Evolutionary conservation across 305 asterid genomes (phyloP), one percentile per base, ranked within the genome.

Genomic region (Fraxinus dipetala): DNA sequence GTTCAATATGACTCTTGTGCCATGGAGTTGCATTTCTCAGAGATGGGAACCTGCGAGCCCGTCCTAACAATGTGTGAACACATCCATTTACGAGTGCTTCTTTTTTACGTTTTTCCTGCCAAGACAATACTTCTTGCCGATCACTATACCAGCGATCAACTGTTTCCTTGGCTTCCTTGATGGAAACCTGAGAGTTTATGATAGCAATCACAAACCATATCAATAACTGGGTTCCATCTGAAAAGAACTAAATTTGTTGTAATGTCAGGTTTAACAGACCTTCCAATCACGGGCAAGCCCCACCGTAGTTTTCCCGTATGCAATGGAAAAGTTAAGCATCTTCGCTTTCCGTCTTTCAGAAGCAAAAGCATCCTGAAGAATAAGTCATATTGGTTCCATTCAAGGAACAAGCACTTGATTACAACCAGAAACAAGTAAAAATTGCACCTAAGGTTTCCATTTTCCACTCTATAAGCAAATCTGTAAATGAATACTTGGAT

Each of bases 261-360:
- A 30, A 14, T 1, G 73, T 65, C 73, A 26, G 45, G 40, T 18
- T 78, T 59, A 32, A 70, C 43, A 54, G 88, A 94, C 98, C 97
- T 93, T 93, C 99, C 99, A 96, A 87, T 96, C 98, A 24, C 95
- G 97, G 69, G 99, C 91, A 67, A 96, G 98, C 79, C 99, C 99
- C 75, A 92, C 87, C 0, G 90, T 74, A 13, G 98, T 96, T 90
- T 94, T 95, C 72, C 99, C 99, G 34, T 96, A 96, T 1, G 99
- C 99, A 63, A 96, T 96, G 85, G 99, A 96, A 84, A 96, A 96
- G 88, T 96, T 96, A 2, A 96, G 99, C 99, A 96, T 96, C 93
- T 96, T 96, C 34, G 98, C 98, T 26, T 26, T 26, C 1, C 28
- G 28, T 26, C 28, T 26, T 26, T 26, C 28, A 26, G 28, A 26